A percentile compares a stretch with the other conserved stretches of the same genome.
Evolutionary conservation across 306 rosid species (phyloP).

Genomic region (Lathyrus aphaca): DNA sequence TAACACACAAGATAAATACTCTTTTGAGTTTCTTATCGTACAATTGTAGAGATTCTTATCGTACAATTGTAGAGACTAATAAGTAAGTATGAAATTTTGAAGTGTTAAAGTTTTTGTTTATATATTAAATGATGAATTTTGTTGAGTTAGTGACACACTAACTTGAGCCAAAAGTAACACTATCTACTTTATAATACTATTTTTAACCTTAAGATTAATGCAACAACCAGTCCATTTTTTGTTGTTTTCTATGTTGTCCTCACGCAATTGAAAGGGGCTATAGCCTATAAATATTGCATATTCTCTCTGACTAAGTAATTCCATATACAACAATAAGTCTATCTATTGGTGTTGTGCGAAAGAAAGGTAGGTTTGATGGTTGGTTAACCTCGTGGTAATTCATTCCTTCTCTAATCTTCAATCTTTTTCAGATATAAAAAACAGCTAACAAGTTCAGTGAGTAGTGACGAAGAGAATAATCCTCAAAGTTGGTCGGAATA

Average conservation of each 20-base stretch:
- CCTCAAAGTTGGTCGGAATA: slow-evolving; percentile 18
- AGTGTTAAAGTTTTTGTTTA: background rate
- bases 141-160: background rate
- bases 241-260: background rate
- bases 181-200: background rate
- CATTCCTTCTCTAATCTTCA: slow-evolving; percentile 18
- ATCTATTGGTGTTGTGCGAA: slow-evolving; percentile 35
- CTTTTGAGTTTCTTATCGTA: background rate
- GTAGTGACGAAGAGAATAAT: background rate
- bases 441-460: slow-evolving; percentile 1
- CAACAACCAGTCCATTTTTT: slow-evolving; percentile 44
- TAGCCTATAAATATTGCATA: slow-evolving; percentile 11
- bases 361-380: slow-evolving; percentile 60
- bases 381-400: slow-evolving; percentile 44
- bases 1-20: background rate
- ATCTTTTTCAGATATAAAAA: background rate
- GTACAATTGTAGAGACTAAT: no score
- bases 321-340: slow-evolving; percentile 19
- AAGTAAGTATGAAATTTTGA: no score
- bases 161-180: slow-evolving; percentile 3
- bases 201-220: background rate
- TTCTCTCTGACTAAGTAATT: slow-evolving; percentile 25
- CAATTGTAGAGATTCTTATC: no score
- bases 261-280: slow-evolving; percentile 29
- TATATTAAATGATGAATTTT: background rate